phyloP scores from a whole-genome alignment of 2,329 filamentous ascomycete species.

The Curvularia verruculosa region DNA sequence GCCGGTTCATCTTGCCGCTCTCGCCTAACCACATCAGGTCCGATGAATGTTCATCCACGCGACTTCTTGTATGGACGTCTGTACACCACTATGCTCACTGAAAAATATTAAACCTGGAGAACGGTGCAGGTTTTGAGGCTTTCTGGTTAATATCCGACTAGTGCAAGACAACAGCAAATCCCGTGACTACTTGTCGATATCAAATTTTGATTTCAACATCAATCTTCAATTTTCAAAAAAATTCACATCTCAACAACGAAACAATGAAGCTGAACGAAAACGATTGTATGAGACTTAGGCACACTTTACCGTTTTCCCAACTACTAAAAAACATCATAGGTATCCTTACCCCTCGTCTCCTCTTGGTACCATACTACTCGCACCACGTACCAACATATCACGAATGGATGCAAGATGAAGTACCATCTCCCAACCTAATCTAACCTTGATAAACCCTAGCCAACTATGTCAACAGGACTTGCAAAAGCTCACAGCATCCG shows the following conservation, averaged over 20 bases:
- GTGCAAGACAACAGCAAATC: neutral
- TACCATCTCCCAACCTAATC: conserved; percentile 27
- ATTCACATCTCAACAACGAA: neutral
- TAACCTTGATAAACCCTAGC: neutral
- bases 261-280: conserved; percentile 53
- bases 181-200: neutral
- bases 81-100: neutral
- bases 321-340: conserved; percentile 57
- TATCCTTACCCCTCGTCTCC: conserved; percentile 66
- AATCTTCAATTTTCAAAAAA: neutral
- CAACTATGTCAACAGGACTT: conserved; percentile 57
- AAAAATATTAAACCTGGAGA: neutral
- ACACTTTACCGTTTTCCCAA: neutral
- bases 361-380: conserved; percentile 82
- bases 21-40: conserved; percentile 5
- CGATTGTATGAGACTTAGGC: conserved; percentile 32
- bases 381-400: conserved; percentile 86
- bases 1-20: neutral
- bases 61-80: neutral
- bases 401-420: conserved; percentile 87
- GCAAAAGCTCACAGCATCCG: conserved; percentile 84
- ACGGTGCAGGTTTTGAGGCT: neutral
- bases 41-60: neutral
- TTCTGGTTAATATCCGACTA: neutral
- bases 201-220: neutral